These are phyloP conservation scores for Carnegiea gigantea DNA, from an alignment of 179 eudicot species.

Conservation along the genomic window DNA sequence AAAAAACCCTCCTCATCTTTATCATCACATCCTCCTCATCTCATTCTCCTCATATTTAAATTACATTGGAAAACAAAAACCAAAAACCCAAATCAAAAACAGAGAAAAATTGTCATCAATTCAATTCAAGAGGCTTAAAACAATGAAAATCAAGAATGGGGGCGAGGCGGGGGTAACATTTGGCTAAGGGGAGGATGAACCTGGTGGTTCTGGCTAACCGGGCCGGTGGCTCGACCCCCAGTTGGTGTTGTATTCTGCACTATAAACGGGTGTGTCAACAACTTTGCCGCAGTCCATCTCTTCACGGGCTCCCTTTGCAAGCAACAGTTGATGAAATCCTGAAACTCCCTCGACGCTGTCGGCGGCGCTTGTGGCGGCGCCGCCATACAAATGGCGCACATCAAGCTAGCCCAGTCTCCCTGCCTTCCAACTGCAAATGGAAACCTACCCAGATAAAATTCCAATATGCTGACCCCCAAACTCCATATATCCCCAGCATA, in stretches of 20 bases:
- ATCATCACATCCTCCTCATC: constrained; percentile 7
- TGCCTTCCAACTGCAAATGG: constrained; percentile 63
- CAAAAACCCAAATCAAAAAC: neutral
- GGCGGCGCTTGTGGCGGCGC: constrained; percentile 70
- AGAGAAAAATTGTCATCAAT: neutral
- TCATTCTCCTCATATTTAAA: constrained; percentile 6
- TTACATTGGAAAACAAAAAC: constrained; percentile 14
- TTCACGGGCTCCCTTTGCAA: constrained; percentile 64
- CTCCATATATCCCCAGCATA: constrained; percentile 90
- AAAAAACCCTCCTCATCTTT: neutral
- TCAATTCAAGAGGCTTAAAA: neutral
- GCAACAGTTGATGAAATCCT: constrained; percentile 62
- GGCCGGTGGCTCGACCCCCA: neutral
- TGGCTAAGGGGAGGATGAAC: constrained; percentile 32
- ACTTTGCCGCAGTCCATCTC: constrained; percentile 50
- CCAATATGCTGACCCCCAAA: constrained; percentile 67
- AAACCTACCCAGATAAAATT: constrained; percentile 66
- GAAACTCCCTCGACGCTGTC: constrained; percentile 54
- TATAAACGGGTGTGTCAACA: constrained; percentile 59
- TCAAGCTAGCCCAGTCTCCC: constrained; percentile 83
- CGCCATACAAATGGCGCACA: constrained; percentile 75
- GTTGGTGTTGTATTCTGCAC: constrained; percentile 19
- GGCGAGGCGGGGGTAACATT: constrained; percentile 40
- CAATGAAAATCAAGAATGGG: constrained; percentile 29
- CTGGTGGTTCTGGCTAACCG: constrained; percentile 19